Evolutionary conservation across 2,329 filamentous ascomycete species (phyloP).

Genomic region (Pyricularia grisea): DNA sequence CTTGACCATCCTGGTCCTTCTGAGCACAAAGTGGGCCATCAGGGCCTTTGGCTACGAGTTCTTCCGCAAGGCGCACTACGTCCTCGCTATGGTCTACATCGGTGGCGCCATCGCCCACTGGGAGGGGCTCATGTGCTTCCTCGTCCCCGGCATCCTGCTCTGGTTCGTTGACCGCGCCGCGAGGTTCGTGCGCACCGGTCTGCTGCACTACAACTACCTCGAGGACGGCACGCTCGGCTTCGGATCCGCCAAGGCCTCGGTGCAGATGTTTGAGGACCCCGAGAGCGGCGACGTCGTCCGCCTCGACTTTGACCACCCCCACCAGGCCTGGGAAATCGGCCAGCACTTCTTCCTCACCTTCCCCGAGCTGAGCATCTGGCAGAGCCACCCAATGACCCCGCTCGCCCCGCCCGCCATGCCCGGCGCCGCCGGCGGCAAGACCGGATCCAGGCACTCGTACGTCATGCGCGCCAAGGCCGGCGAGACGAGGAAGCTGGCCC

Average conservation of each 20-base stretch:
- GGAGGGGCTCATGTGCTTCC: constrained; percentile 56
- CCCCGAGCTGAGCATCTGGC: constrained; percentile 56
- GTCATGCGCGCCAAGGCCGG: constrained; percentile 48
- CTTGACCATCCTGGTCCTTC: constrained; percentile 47
- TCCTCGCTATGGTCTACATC: constrained; percentile 65
- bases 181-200: constrained; percentile 44
- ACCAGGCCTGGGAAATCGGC: constrained; percentile 53
- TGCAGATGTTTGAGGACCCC: constrained; percentile 43
- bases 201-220: constrained; percentile 50
- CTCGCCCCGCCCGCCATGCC: constrained; percentile 38
- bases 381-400: constrained; percentile 63
- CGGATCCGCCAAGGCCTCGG: constrained; percentile 36
- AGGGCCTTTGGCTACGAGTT: constrained; percentile 58
- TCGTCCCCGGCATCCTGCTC: constrained; percentile 55
- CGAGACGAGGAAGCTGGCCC: constrained; percentile 47
- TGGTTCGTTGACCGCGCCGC: constrained; percentile 56
- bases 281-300: constrained; percentile 54
- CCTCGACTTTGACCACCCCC: constrained; percentile 54
- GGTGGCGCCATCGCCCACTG: constrained; percentile 71
- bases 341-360: constrained; percentile 68
- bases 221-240: constrained; percentile 7
- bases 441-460: constrained; percentile 35
- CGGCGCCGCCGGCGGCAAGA: constrained; percentile 25
- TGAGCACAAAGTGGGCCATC: constrained; percentile 44
- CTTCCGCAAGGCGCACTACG: constrained; percentile 66